These are phyloP conservation scores for Chrysoporthe puriensis DNA, from an alignment of 2,329 filamentous ascomycete genomes.

Conservation along the genomic window DNA sequence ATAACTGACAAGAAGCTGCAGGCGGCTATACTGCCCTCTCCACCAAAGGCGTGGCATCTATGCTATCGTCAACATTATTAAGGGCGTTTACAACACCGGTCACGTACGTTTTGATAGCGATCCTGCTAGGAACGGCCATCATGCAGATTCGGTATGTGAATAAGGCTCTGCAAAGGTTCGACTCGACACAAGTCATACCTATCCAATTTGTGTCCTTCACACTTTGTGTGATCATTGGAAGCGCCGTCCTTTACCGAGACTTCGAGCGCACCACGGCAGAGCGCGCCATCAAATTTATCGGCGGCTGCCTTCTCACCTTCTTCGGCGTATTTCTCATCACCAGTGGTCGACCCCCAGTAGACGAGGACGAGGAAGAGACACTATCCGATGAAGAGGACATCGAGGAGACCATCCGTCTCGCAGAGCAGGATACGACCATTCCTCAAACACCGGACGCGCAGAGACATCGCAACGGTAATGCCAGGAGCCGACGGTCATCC, in stretches of 20 bases:
- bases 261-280: slow-evolving; percentile 80
- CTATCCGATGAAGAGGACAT: slow-evolving; percentile 61
- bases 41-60: slow-evolving; percentile 94
- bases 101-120: slow-evolving; percentile 80
- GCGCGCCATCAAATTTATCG: slow-evolving; percentile 82
- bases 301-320: slow-evolving; percentile 90
- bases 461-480: slow-evolving; percentile 32
- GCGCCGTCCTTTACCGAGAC: slow-evolving; percentile 89
- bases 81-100: slow-evolving; percentile 89
- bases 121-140: slow-evolving; percentile 82
- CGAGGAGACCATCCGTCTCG: slow-evolving; percentile 66
- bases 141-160: slow-evolving; percentile 99
- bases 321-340: slow-evolving; percentile 97
- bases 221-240: slow-evolving; percentile 91
- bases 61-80: slow-evolving; percentile 89
- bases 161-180: slow-evolving; percentile 82
- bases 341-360: slow-evolving; percentile 68
- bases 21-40: slow-evolving; percentile 95
- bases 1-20: slow-evolving; percentile 38
- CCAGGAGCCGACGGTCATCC: slow-evolving; percentile 52
- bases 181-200: slow-evolving; percentile 96
- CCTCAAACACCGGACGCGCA: slow-evolving; percentile 42
- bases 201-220: slow-evolving; percentile 98
- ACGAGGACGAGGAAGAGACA: slow-evolving; percentile 62
- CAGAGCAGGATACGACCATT: slow-evolving; percentile 54